Conservation (phyloP, 148 eudicot species). For the Heliamphora exappendiculata region DNA sequence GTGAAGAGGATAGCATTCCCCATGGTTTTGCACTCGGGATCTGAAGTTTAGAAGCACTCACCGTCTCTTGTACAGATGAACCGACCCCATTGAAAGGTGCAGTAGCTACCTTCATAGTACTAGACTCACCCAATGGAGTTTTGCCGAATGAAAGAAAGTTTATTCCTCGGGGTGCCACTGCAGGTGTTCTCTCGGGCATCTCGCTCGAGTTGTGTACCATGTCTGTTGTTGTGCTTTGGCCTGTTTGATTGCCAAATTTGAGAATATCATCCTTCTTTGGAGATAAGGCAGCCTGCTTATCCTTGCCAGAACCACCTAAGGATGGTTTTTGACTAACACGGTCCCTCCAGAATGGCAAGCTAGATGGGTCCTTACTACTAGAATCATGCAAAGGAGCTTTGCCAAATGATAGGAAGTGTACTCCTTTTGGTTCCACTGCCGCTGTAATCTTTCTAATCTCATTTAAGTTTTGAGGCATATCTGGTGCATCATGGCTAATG, state of each 20-base stretch:
- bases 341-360: conserved; percentile 10
- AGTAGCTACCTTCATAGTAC: conserved; percentile 6
- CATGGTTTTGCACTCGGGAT: conserved; percentile 12
- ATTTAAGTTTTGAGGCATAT: conserved; percentile 15
- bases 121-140: conserved; percentile 12
- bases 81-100: conserved; percentile 12
- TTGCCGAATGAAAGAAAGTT: conserved; percentile 30
- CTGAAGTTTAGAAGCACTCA: conserved; percentile 12
- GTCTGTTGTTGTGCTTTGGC: conserved; percentile 9
- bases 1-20: conserved; percentile 11
- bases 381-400: conserved; percentile 20
- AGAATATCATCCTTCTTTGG: conserved; percentile 19
- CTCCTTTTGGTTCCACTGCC: conserved; percentile 24
- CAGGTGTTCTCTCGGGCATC: conserved; percentile 13
- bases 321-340: conserved; percentile 18
- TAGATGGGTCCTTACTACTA: conserved; percentile 13
- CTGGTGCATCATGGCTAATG: conserved; percentile 2
- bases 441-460: conserved; percentile 12
- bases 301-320: conserved; percentile 16
- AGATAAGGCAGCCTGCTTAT: conserved; percentile 15
- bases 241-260: conserved; percentile 21
- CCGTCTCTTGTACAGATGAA: conserved; percentile 19
- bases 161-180: conserved; percentile 24
- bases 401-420: conserved; percentile 29
- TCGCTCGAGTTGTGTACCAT: conserved; percentile 10